Base-by-base conservation (phyloP, 768 basidiomycete genomes). In the Imleria badia region DNA sequence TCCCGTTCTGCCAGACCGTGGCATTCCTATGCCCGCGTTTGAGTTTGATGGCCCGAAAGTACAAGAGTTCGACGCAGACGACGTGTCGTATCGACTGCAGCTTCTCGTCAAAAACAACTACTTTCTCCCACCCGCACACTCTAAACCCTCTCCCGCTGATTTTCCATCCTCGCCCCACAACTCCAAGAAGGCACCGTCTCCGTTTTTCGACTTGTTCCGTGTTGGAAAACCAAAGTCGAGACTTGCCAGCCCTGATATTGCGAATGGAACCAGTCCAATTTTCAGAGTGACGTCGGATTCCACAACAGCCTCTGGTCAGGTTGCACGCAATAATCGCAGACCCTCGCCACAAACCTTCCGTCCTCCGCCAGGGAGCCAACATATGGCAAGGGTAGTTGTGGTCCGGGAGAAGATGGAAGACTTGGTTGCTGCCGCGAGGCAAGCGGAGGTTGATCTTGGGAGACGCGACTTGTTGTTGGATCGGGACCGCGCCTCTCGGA, bases 41-140 rank as follows among this genome's bases (percentile, higher is more conserved):
- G 76, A 77, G 45, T 71, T 81, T 15, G 82, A 81, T 26, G 75
- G 75, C 17, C 78, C 75, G 34, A 80, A 75, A 44, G 68, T 76
- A 26, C 77, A 81, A 59, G 79, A 76, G 48, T 83, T 79, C 59
- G 78, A 83, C 61, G 78, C 80, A 20, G 91, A 94, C 70, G 91
- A 94, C 64, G 90, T 93, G 38, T 84, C 89, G 19, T 90, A 91
- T 72, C 87, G 91, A 22, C 81, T 94, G 19, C 86, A 85, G 38
- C 79, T 94, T 49, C 81, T 94, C 38, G 86, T 94, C 50, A 89
- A 87, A 68, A 94, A 94, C 71, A 92, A 79, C 65, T 94, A 94
- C 67, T 94, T 90, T 65, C 83, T 94, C 35, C 91, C 91, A 5
- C 92, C 91, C 11, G 91, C 91, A 0, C 91, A 94, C 64, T 79